These are phyloP conservation scores for Punica granatum DNA, from an alignment of 345 rosid species.

Conservation along the genomic window DNA sequence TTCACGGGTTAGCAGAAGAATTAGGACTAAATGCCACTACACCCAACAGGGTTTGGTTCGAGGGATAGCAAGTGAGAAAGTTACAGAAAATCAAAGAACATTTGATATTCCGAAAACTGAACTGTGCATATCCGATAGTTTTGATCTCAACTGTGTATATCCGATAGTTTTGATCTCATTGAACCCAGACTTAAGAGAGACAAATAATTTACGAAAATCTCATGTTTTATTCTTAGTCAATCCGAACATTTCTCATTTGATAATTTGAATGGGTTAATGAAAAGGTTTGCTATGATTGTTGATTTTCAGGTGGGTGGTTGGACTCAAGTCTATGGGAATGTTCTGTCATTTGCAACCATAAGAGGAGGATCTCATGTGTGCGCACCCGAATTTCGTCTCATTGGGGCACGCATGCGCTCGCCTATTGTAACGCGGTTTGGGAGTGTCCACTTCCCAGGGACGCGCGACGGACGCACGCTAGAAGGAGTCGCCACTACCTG, in stretches of 20 bases:
- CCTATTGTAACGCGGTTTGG: too few relatives aligned
- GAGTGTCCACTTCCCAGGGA: too few relatives aligned
- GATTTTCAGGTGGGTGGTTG: slow-evolving; percentile 82
- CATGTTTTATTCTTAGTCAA: too few relatives aligned
- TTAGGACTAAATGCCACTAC: slow-evolving; percentile 51
- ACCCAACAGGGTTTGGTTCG: slow-evolving; percentile 87
- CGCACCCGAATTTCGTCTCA: too few relatives aligned
- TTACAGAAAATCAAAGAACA: background rate
- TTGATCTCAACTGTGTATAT: too few relatives aligned
- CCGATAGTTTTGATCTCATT: too few relatives aligned
- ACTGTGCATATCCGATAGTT: too few relatives aligned
- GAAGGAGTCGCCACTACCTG: too few relatives aligned
- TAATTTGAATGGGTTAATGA: background rate
- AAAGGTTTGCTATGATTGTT: background rate
- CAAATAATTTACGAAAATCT: background rate
- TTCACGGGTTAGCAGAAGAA: slow-evolving; percentile 46
- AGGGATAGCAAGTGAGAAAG: slow-evolving; percentile 63
- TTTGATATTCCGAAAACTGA: background rate
- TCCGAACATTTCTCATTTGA: too few relatives aligned
- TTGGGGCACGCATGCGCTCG: too few relatives aligned
- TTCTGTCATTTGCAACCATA: slow-evolving; percentile 85
- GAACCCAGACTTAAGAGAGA: too few relatives aligned
- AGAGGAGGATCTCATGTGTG: slow-evolving; percentile 98
- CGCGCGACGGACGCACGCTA: too few relatives aligned
- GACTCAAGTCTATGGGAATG: slow-evolving; percentile 84